phyloP scores from a whole-genome alignment of 2,329 filamentous ascomycete species.

The Sporothrix dimorphospora region DNA sequence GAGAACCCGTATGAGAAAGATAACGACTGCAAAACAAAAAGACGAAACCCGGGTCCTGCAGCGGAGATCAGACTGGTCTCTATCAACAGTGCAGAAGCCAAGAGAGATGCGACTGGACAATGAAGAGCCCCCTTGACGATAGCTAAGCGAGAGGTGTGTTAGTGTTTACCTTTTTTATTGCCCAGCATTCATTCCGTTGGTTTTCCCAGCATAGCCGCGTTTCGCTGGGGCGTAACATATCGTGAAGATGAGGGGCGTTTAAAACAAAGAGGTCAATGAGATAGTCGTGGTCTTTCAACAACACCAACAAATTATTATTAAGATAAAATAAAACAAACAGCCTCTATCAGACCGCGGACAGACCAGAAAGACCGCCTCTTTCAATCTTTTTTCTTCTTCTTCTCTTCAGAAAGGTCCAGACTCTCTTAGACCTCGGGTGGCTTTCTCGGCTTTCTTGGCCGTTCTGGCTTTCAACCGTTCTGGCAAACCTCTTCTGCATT shows the following conservation, averaged over 20 bases:
- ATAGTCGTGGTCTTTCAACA: neutral
- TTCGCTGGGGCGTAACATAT: neutral
- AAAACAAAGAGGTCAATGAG: neutral
- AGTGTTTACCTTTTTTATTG: neutral
- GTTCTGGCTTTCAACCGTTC: neutral
- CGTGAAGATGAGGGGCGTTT: neutral
- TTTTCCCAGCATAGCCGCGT: neutral
- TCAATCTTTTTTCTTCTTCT: too few species aligned
- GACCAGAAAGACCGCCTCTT: too few species aligned
- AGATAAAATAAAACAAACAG: too few species aligned
- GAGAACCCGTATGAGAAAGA: too few species aligned
- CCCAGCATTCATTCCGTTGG: neutral
- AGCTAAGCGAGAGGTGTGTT: neutral
- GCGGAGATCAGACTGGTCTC: neutral
- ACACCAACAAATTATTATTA: too few species aligned
- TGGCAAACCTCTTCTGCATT: neutral
- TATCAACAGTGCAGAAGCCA: neutral
- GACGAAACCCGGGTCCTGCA: constrained; percentile 16
- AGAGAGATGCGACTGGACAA: neutral
- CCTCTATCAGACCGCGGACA: too few species aligned
- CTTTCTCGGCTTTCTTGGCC: neutral
- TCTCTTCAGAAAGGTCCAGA: neutral
- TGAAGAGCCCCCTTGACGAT: neutral
- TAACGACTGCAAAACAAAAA: neutral
- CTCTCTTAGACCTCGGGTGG: neutral